Conservation (phyloP, 2,329 filamentous ascomycete genomes). For the Parastagonospora avenae region DNA sequence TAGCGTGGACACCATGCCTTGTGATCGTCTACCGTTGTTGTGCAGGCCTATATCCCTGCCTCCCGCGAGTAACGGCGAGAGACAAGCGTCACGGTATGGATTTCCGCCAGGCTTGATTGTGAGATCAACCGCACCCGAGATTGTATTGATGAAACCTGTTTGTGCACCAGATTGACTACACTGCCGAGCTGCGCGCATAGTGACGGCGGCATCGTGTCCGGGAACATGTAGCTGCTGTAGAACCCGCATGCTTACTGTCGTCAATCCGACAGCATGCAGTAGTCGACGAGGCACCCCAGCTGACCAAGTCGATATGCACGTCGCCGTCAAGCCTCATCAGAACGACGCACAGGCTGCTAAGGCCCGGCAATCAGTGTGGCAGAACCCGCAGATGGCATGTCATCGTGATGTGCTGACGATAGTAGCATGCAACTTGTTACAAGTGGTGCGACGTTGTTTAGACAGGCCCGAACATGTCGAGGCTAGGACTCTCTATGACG, state of each 20-base stretch:
- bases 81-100: constrained; percentile 10
- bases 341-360: constrained; percentile 23
- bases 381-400: constrained; percentile 13
- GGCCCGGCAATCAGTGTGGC: constrained; percentile 14
- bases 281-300: constrained; percentile 24
- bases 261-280: background rate
- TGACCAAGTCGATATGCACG: constrained; percentile 38
- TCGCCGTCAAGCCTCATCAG: constrained; percentile 31
- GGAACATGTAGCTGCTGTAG: constrained; percentile 19
- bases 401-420: constrained; percentile 24
- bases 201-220: constrained; percentile 7
- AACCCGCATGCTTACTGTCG: constrained; percentile 12
- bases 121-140: constrained; percentile 10
- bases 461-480: too few species aligned
- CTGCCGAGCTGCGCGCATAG: background rate
- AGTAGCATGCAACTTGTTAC: constrained; percentile 23
- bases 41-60: constrained; percentile 37
- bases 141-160: background rate
- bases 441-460: constrained; percentile 16
- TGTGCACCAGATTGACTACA: background rate
- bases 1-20: constrained; percentile 36
- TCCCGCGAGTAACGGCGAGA: constrained; percentile 29
- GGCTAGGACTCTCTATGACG: too few species aligned
- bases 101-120: background rate
- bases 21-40: constrained; percentile 40